Base-by-base conservation (phyloP, 345 rosid species). In the Pugionium cornutum region DNA sequence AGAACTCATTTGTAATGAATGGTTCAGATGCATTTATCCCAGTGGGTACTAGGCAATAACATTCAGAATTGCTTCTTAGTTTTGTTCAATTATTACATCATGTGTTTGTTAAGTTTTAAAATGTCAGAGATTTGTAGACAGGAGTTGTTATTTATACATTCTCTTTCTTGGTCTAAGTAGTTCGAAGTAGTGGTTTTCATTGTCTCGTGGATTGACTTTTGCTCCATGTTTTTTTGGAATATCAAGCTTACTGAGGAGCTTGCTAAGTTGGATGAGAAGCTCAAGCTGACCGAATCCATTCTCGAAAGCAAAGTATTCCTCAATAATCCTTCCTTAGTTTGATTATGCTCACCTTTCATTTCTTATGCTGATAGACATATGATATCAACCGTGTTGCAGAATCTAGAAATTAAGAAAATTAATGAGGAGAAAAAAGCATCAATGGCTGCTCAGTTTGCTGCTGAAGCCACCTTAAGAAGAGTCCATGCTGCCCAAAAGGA, bases 381-480 rank as follows among this genome's bases (percentile, higher is more conserved):
- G 66, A 30, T 66, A 58, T 31, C 4, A 73, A 31, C 2, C 0
- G 8, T 10, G 50, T 42, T 66, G 73, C 89, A 95, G 98, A 95
- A 91, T 83, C 89, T 95, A 74, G 99, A 95, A 79, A 87, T 95
- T 67, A 91, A 91, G 86, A 95, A 89, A 77, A 85, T 91, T 70
- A 95, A 91, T 68, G 99, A 95, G 81, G 99, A 95, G 74, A 95
- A 91, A 83, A 91, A 83, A 79, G 94, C 99, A 27, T 91, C 97
- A 52, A 89, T 91, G 99, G 97, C 99, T 74, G 99, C 99, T 75
- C 99, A 95, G 80, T 95, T 95, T 91, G 97, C 99, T 43, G 99
- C 99, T 70, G 99, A 95, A 84, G 99, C 99, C 31, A 90, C 99
- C 40, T 86, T 91, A 75, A 84, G 99, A 74, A 86, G 99, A 72